phyloP scores from a whole-genome alignment of 768 basidiomycete genomes.

The Cubamyces lactineus region DNA sequence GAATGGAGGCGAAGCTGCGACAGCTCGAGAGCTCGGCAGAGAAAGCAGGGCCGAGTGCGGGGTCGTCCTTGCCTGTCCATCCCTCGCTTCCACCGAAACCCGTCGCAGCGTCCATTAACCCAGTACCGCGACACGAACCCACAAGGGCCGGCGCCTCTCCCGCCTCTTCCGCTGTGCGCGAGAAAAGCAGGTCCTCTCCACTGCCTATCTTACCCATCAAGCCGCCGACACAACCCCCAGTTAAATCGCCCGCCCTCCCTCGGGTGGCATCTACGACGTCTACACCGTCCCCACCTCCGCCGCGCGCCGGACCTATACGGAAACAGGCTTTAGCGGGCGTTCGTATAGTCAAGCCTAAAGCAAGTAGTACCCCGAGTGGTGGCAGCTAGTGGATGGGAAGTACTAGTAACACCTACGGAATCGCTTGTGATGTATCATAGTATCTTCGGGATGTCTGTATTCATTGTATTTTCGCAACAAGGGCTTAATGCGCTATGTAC shows the following conservation, averaged over 20 bases:
- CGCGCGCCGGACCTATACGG: constrained; percentile 1
- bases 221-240: neutral
- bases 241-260: neutral
- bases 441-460: neutral
- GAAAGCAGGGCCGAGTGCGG: constrained; percentile 16
- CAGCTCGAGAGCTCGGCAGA: constrained; percentile 57
- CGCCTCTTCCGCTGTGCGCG: neutral
- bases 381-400: neutral
- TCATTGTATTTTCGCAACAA: too few relatives aligned
- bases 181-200: neutral
- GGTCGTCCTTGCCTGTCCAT: constrained; percentile 15
- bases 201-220: constrained; percentile 22
- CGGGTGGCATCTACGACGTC: neutral
- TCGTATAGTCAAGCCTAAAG: constrained; percentile 25
- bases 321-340: constrained; percentile 21
- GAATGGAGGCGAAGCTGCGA: constrained; percentile 93
- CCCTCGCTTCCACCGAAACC: constrained; percentile 39
- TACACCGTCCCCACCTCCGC: neutral
- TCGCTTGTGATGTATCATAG: too few relatives aligned
- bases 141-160: constrained; percentile 3
- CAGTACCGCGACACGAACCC: constrained; percentile 12
- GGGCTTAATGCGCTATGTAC: too few relatives aligned
- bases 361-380: neutral
- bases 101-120: constrained; percentile 2
- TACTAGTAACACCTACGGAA: too few relatives aligned